Conservation (phyloP, 116 monocot genomes). For the Trichopus zeylanicus region DNA sequence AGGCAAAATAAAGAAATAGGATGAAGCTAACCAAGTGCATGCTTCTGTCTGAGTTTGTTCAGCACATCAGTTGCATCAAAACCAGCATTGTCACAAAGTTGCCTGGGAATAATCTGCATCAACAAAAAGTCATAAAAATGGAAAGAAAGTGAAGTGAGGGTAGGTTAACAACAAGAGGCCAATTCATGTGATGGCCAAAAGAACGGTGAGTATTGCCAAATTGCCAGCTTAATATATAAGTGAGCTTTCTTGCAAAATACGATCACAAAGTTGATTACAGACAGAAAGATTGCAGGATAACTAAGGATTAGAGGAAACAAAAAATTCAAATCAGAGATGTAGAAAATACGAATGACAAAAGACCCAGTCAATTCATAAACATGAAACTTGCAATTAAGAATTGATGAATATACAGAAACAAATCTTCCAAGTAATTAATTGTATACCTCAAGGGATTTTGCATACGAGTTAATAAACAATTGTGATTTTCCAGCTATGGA, state of each 20-base stretch:
- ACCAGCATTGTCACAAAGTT: slow-evolving; percentile 94
- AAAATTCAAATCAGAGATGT: no score
- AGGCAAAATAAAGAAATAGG: neutral
- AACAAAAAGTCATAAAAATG: neutral
- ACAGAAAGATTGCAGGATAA: neutral
- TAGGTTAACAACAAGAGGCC: neutral
- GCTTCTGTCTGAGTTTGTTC: slow-evolving; percentile 93
- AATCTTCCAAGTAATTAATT: neutral
- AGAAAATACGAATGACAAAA: no score
- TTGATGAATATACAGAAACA: neutral
- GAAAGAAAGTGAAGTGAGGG: neutral
- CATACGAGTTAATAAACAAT: slow-evolving; percentile 88
- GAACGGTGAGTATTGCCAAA: no score
- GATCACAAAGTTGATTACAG: neutral
- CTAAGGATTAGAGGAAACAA: no score
- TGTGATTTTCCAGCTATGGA: slow-evolving; percentile 95
- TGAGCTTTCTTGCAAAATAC: neutral
- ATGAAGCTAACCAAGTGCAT: slow-evolving; percentile 60
- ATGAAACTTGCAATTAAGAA: neutral
- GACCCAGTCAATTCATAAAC: neutral
- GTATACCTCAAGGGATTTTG: slow-evolving; percentile 92
- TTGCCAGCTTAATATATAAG: no score
- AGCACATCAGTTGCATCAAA: slow-evolving; percentile 94
- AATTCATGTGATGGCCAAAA: neutral
- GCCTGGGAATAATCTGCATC: slow-evolving; percentile 68